phyloP scores from a whole-genome alignment of 2,329 filamentous ascomycete genomes.

The Alternaria brassicae region DNA sequence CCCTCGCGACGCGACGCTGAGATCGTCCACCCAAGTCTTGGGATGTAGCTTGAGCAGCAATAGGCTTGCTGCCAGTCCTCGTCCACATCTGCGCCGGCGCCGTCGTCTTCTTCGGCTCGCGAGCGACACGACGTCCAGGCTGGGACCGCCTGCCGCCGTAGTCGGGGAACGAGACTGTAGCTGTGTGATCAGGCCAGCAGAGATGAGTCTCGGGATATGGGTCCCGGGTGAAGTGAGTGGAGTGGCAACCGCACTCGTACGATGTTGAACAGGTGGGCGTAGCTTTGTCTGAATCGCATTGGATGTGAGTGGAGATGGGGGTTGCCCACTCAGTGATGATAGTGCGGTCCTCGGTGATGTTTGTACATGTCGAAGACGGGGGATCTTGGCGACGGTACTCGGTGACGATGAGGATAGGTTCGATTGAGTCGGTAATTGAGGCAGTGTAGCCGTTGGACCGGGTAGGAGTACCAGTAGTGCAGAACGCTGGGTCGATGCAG shows the following conservation, averaged over 20 bases:
- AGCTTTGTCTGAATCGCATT: background rate
- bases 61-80: too few relatives aligned
- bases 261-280: background rate
- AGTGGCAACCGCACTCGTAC: background rate
- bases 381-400: background rate
- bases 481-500: background rate
- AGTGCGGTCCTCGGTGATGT: background rate
- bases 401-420: background rate
- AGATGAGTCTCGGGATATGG: background rate
- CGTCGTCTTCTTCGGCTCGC: background rate
- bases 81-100: background rate
- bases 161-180: background rate
- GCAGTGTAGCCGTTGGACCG: background rate
- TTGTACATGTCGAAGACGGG: background rate
- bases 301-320: background rate
- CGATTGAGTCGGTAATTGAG: background rate
- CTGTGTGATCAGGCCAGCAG: background rate
- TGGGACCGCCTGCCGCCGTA: background rate
- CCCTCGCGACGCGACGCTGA: background rate
- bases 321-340: background rate
- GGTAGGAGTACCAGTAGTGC: background rate
- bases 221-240: background rate
- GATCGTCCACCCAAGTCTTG: background rate
- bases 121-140: background rate
- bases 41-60: background rate